Evolutionary conservation across 2,329 filamentous ascomycete genomes (phyloP).

Genomic region (Colletotrichum agaves): DNA sequence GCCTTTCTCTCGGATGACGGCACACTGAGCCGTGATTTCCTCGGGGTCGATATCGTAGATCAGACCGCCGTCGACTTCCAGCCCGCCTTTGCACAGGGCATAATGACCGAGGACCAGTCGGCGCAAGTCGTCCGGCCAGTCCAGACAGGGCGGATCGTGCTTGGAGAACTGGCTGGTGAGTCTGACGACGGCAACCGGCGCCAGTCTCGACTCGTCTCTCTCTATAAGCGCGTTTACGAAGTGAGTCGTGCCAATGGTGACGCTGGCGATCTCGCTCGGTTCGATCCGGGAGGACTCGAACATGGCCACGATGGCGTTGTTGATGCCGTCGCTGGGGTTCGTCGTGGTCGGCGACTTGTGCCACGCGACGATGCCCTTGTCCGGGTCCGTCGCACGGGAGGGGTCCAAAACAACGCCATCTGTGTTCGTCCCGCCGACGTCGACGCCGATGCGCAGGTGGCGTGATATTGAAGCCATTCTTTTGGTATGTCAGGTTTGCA

Average conservation of each 20-base stretch:
- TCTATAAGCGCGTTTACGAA: constrained; percentile 69
- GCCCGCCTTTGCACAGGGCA: constrained; percentile 58
- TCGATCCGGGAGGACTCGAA: constrained; percentile 48
- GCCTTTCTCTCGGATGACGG: constrained; percentile 50
- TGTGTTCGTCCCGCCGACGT: constrained; percentile 63
- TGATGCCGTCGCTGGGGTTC: constrained; percentile 58
- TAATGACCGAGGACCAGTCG: constrained; percentile 57
- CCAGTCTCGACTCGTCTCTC: constrained; percentile 57
- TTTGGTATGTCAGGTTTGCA: too few relatives aligned
- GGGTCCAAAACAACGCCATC: constrained; percentile 63
- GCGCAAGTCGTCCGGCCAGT: constrained; percentile 62
- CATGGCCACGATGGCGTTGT: constrained; percentile 55
- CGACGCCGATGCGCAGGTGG: constrained; percentile 52
- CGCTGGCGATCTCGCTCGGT: constrained; percentile 53
- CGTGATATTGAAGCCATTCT: background rate
- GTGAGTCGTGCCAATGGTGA: constrained; percentile 64
- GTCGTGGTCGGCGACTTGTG: constrained; percentile 60
- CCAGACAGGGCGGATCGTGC: constrained; percentile 60
- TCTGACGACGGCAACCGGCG: constrained; percentile 62
- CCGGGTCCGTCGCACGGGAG: constrained; percentile 44
- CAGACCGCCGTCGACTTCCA: constrained; percentile 61
- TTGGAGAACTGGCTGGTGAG: constrained; percentile 65
- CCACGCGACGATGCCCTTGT: constrained; percentile 59
- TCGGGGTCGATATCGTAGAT: constrained; percentile 57
- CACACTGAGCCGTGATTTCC: constrained; percentile 53